Percentiles rank a stretch among this genome's conserved stretches.
phyloP scores from a whole-genome alignment of 768 basidiomycete genomes.

The Naematelia encephala region DNA sequence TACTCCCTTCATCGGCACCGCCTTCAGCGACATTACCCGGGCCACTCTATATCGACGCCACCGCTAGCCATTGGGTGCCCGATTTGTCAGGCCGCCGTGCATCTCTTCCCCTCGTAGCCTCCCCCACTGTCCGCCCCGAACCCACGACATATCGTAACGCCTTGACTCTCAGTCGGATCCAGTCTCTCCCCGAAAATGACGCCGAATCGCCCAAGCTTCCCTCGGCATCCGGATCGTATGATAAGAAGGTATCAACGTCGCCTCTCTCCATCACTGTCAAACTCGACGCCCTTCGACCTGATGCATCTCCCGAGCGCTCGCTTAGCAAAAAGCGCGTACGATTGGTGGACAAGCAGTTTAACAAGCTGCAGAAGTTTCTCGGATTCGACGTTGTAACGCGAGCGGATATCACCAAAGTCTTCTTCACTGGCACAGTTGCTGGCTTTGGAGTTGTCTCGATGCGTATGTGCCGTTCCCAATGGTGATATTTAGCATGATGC shows the following conservation, averaged over 20 bases:
- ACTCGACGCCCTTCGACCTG: background rate
- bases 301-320: background rate
- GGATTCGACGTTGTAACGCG: constrained; percentile 48
- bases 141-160: background rate
- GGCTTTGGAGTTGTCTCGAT: constrained; percentile 51
- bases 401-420: constrained; percentile 45
- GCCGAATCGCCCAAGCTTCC: background rate
- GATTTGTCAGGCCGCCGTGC: constrained; percentile 21
- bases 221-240: background rate
- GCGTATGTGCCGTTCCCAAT: constrained; percentile 40
- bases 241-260: background rate
- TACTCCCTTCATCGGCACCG: constrained; percentile 1
- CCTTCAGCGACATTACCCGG: background rate
- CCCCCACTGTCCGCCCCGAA: background rate
- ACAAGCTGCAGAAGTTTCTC: constrained; percentile 26
- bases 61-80: background rate
- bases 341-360: background rate
- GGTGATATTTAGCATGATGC: background rate
- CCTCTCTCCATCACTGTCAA: background rate
- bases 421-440: constrained; percentile 46
- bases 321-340: background rate
- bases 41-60: background rate
- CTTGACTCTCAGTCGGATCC: constrained; percentile 19
- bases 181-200: constrained; percentile 36
- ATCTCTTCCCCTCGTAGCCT: constrained; percentile 18